Conservation (phyloP, 164 flowering plant species). For the Amborella trichopoda region DNA sequence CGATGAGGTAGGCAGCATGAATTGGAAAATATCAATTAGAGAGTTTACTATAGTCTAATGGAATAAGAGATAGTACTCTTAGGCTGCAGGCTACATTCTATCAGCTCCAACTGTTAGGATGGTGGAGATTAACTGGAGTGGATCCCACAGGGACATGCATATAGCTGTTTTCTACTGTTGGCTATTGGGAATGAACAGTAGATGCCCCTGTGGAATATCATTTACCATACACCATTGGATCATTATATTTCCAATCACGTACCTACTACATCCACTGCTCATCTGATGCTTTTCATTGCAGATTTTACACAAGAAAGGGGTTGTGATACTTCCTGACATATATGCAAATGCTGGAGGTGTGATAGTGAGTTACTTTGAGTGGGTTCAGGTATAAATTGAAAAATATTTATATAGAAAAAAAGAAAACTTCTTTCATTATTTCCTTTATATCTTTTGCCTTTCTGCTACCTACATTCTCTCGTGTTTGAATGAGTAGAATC, state of each 20-base stretch:
- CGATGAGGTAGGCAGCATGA: conserved; percentile 64
- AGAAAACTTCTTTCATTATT: neutral
- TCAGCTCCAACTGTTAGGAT: too few relatives aligned
- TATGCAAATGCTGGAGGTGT: conserved; percentile 83
- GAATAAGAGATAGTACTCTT: too few relatives aligned
- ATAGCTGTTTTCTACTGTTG: neutral
- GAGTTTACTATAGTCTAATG: too few relatives aligned
- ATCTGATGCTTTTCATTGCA: conserved; percentile 4
- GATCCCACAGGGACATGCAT: too few relatives aligned
- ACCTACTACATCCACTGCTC: too few relatives aligned
- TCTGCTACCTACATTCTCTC: neutral
- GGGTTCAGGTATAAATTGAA: conserved; percentile 46
- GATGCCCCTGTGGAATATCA: neutral
- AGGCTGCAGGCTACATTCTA: too few relatives aligned
- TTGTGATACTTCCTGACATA: conserved; percentile 58
- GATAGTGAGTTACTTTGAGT: conserved; percentile 33
- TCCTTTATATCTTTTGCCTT: neutral
- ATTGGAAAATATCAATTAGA: too few relatives aligned
- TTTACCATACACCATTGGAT: neutral
- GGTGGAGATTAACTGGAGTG: too few relatives aligned
- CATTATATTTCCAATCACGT: too few relatives aligned
- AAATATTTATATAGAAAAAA: neutral
- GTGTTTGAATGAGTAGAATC: too few relatives aligned
- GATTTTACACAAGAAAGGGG: conserved; percentile 58
- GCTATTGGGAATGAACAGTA: neutral